Conservation (phyloP, 768 basidiomycete species). For the Mycena polygramma region DNA sequence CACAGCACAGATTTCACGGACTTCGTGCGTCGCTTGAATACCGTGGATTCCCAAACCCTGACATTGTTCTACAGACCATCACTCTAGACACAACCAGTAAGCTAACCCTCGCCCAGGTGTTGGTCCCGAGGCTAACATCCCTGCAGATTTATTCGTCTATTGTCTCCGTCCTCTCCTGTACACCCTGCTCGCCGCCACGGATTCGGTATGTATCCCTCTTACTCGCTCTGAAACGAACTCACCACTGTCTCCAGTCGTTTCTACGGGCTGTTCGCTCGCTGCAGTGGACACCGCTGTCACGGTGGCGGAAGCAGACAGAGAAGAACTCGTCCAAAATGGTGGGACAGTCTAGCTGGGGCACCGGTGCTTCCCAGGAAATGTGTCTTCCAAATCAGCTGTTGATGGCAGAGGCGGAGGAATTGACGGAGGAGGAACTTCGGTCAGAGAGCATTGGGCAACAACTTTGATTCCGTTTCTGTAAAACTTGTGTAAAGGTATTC, state of each 20-base stretch:
- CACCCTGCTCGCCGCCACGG: background rate
- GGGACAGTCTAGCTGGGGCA: background rate
- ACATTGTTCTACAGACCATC: too few relatives aligned
- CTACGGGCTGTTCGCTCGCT: background rate
- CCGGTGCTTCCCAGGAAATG: background rate
- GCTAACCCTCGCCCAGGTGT: background rate
- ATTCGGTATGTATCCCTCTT: background rate
- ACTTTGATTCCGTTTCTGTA: too few relatives aligned
- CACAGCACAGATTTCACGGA: background rate
- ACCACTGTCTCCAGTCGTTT: background rate
- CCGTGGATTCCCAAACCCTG: too few relatives aligned
- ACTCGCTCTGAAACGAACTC: background rate
- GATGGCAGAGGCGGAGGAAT: background rate
- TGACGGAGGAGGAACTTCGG: background rate
- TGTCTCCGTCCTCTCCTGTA: background rate
- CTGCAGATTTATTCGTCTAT: background rate
- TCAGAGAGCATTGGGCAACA: too few relatives aligned
- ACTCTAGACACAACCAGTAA: background rate
- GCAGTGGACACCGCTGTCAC: background rate
- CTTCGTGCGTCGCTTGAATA: too few relatives aligned
- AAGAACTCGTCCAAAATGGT: background rate
- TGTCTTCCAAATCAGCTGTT: background rate
- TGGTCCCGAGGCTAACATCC: background rate
- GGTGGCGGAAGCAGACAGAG: background rate
- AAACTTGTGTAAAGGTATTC: too few relatives aligned